Conservation (phyloP, 2,329 filamentous ascomycete genomes). For the Exophiala sp. region DNA sequence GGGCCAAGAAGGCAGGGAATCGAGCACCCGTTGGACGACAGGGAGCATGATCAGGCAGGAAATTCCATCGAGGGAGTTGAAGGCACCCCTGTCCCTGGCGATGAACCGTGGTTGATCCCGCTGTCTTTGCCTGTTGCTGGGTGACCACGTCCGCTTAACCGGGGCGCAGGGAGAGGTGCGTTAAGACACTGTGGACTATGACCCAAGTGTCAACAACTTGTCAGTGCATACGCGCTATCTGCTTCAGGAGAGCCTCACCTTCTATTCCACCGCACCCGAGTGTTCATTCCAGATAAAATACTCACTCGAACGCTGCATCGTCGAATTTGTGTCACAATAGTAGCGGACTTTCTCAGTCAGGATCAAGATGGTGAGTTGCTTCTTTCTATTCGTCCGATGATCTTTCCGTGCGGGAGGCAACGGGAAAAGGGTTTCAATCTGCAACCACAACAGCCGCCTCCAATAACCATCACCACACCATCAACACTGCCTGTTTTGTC, state of each 20-base stretch:
- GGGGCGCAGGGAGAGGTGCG: background rate
- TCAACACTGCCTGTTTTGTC: background rate
- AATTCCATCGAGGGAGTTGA: too few relatives aligned
- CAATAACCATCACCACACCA: constrained; percentile 8
- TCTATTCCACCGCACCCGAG: constrained; percentile 7
- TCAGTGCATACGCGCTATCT: constrained; percentile 8
- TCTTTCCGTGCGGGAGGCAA: background rate
- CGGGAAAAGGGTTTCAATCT: constrained; percentile 10
- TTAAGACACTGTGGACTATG: background rate
- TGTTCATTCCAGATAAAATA: background rate
- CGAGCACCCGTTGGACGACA: constrained; percentile 1
- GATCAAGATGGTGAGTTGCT: constrained; percentile 23
- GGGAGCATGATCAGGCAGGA: background rate
- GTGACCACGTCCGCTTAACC: constrained; percentile 4
- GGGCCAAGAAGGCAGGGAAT: constrained; percentile 10
- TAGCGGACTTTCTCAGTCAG: background rate
- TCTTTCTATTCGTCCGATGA: constrained; percentile 18
- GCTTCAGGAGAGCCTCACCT: constrained; percentile 18
- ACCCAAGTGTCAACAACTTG: constrained; percentile 18
- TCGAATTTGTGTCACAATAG: background rate
- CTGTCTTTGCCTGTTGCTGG: constrained; percentile 13
- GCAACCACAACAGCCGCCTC: too few relatives aligned
- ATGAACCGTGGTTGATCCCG: background rate
- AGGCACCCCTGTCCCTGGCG: too few relatives aligned
- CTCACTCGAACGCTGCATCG: background rate